Conservation (phyloP, 176 grass and related monocot species). For the Miscanthus lutarioriparius region DNA sequence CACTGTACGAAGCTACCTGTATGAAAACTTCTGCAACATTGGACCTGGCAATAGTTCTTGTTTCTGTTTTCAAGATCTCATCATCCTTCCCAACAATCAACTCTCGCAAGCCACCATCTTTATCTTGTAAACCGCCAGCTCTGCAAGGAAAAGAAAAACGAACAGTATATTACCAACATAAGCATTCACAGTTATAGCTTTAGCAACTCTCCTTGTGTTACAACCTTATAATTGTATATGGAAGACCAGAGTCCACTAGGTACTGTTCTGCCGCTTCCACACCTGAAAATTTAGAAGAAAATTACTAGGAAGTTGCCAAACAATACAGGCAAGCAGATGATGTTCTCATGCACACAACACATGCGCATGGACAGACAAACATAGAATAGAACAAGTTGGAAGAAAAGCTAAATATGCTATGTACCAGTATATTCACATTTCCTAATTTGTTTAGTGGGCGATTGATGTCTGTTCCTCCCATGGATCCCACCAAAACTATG, state of each 20-base stretch:
- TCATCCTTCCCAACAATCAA: conserved; percentile 82
- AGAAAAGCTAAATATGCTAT: not conserved
- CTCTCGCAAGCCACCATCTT: conserved; percentile 82
- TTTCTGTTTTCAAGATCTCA: conserved; percentile 82
- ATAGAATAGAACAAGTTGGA: not conserved
- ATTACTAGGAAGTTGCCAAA: not conserved
- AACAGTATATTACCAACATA: not conserved
- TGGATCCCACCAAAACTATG: conserved; percentile 83
- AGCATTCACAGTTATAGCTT: not conserved
- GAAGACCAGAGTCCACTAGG: conserved; percentile 74
- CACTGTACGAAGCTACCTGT: conserved; percentile 50
- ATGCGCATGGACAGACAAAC: not conserved
- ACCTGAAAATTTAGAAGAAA: conserved; percentile 37
- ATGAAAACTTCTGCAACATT: conserved; percentile 97
- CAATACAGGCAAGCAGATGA: not conserved
- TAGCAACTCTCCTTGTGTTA: not conserved
- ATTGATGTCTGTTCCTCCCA: conserved; percentile 92
- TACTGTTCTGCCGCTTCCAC: conserved; percentile 94
- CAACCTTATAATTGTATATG: conserved; percentile 95
- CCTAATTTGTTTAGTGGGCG: conserved; percentile 82
- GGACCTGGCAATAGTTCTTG: conserved; percentile 76
- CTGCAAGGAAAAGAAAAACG: conserved; percentile 34
- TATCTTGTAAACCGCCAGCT: conserved; percentile 93
- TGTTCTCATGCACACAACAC: not conserved
- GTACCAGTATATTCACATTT: conserved; percentile 83